Percentiles rank a stretch among this genome's conserved stretches.
Conservation (phyloP, 75 land plant genomes). For the Sequoia sempervirens region DNA sequence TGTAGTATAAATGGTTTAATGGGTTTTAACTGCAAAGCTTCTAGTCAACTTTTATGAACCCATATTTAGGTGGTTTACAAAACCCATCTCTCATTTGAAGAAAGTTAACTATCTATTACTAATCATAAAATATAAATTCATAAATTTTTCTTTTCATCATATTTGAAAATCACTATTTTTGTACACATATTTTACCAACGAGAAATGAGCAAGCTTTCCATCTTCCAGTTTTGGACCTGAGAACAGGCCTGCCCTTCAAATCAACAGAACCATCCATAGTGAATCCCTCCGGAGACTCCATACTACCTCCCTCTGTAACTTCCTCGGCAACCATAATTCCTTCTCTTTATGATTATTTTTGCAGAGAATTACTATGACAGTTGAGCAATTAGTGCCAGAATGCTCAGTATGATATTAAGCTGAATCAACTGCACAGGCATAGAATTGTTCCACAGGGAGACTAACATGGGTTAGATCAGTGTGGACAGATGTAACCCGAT, state of each 20-base stretch:
- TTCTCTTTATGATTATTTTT: neutral
- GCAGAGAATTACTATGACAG: neutral
- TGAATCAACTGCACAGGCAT: no score
- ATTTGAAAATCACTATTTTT: neutral
- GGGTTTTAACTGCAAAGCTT: no score
- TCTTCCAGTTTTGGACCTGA: constrained; percentile 53
- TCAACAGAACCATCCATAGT: constrained; percentile 67
- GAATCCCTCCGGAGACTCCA: constrained; percentile 14
- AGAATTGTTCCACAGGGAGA: no score
- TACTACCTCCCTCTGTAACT: neutral
- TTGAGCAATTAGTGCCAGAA: no score
- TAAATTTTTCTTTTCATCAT: neutral
- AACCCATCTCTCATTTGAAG: no score
- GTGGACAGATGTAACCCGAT: no score
- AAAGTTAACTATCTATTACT: no score
- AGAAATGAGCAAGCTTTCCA: constrained; percentile 71
- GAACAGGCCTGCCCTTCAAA: constrained; percentile 9
- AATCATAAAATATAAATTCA: neutral
- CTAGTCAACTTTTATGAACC: no score
- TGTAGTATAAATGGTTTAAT: no score
- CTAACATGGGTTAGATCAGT: no score
- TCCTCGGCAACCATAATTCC: neutral
- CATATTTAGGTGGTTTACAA: no score
- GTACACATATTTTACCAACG: constrained; percentile 32
- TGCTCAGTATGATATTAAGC: no score